Base-by-base conservation (phyloP, 108 stramenopile species). In the Schizochytrium sp. region DNA sequence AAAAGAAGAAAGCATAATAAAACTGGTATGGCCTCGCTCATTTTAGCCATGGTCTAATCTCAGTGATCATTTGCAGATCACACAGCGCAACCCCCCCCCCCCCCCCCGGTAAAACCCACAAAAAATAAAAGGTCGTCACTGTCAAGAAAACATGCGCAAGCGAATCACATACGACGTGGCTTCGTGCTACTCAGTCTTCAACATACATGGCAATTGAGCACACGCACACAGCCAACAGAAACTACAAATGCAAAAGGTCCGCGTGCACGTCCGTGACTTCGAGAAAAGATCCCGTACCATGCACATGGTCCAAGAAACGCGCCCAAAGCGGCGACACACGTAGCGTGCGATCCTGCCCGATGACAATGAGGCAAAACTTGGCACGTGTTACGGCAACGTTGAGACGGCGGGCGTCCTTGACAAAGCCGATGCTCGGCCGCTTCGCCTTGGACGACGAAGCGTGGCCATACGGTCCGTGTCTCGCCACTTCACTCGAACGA, bases 351-450 rank as follows among this genome's bases (percentile, higher is more conserved):
- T 45, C 90, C 14, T 93, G 88, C 6, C 93, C 94, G 25, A 95
- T 90, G 60, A 94, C 90, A 91, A 93, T 94, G n/a, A 94, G 87
- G 29, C 88, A 72, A 5, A 69, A 72, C 58, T 91, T 92, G 23
- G 94, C 94, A 57, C 94, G 88, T 25, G 94, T 95, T 5, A 95
- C 57, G 19, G 94, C 94, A 44, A 95, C 94, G 59, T 95, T 95
- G 28, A 93, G 88, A 25, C 94, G 91, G 41, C 93, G 87, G 16
- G 72, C 87, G 69, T 95, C 97, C 88, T 95, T 93, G 5, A 95
- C 45, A 58, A 95, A 95, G 19, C 94, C 94, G 47, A 94, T 90
- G 57, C 29, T 90, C 44, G 47, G 53, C 16, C 48, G 21, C 41
- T 69, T 69, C 41, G 14, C 14, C 8, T 8, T 57, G 55, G 55